These are phyloP conservation scores for Dactylonectria estremocensis DNA, from an alignment of 2,329 filamentous ascomycete genomes.

Conservation along the genomic window DNA sequence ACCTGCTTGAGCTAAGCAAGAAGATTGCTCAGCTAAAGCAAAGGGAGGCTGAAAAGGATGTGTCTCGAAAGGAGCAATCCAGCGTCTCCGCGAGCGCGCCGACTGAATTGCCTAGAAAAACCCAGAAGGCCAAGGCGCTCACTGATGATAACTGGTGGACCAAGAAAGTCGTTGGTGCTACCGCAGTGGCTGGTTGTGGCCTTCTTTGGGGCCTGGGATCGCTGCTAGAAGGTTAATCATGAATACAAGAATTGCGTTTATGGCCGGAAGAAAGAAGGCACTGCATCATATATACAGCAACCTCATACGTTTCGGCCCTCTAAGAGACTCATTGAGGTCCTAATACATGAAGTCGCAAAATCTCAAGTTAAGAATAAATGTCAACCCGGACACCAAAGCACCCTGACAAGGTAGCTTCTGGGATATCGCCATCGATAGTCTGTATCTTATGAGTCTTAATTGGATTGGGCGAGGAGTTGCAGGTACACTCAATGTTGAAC, in stretches of 20 bases:
- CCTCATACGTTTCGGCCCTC: neutral
- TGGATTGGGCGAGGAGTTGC: neutral
- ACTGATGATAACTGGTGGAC: conserved; percentile 78
- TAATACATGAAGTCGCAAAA: neutral
- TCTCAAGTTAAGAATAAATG: neutral
- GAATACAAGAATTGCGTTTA: neutral
- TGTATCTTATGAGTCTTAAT: neutral
- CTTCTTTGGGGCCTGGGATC: conserved; percentile 72
- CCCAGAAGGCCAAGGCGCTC: conserved; percentile 68
- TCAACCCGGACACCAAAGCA: neutral
- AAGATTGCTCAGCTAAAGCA: conserved; percentile 71
- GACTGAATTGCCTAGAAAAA: conserved; percentile 49
- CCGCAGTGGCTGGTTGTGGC: conserved; percentile 73
- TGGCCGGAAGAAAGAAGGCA: neutral
- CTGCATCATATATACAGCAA: neutral
- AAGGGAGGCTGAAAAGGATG: conserved; percentile 61
- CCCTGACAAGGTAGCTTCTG: neutral
- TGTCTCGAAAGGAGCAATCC: conserved; percentile 42
- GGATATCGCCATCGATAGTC: neutral
- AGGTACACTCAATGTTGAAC: neutral
- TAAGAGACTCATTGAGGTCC: neutral
- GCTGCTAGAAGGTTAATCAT: conserved; percentile 59
- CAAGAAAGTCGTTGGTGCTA: conserved; percentile 75
- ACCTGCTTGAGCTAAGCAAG: conserved; percentile 82
- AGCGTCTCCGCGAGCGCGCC: conserved; percentile 49